phyloP scores from a whole-genome alignment of 176 grass and related monocot genomes.

The Microstegium vimineum region DNA sequence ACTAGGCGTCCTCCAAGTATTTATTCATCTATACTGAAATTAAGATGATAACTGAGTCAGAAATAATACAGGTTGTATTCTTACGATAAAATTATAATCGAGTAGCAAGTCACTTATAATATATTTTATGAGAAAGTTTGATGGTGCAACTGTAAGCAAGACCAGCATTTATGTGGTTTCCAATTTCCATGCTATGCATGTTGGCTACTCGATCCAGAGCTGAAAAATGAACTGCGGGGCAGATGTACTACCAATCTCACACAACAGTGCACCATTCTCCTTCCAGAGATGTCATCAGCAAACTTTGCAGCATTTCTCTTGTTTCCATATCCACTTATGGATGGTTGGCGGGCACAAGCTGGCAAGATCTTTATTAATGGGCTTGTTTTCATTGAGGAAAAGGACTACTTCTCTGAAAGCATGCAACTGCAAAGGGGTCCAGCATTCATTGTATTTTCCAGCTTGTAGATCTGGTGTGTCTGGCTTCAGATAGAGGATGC shows the following conservation, averaged over 20 bases:
- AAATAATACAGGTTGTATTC: background rate
- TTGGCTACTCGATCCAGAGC: too few relatives aligned
- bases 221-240: background rate
- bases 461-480: background rate
- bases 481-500: background rate
- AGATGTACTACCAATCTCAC: background rate
- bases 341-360: slow-evolving; percentile 27
- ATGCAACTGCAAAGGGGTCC: background rate
- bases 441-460: slow-evolving; percentile 27
- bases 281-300: background rate
- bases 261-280: background rate
- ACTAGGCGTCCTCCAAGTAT: too few relatives aligned
- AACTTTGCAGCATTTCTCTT: background rate
- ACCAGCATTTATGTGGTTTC: background rate
- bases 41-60: too few relatives aligned
- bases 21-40: too few relatives aligned
- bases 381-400: background rate
- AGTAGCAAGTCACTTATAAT: background rate
- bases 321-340: background rate
- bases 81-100: too few relatives aligned
- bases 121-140: background rate
- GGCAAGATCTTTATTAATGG: background rate
- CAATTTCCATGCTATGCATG: background rate
- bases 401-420: background rate
- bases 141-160: background rate